phyloP scores from a whole-genome alignment of 2,329 filamentous ascomycete genomes.

The Fusarium keratoplasticum region DNA sequence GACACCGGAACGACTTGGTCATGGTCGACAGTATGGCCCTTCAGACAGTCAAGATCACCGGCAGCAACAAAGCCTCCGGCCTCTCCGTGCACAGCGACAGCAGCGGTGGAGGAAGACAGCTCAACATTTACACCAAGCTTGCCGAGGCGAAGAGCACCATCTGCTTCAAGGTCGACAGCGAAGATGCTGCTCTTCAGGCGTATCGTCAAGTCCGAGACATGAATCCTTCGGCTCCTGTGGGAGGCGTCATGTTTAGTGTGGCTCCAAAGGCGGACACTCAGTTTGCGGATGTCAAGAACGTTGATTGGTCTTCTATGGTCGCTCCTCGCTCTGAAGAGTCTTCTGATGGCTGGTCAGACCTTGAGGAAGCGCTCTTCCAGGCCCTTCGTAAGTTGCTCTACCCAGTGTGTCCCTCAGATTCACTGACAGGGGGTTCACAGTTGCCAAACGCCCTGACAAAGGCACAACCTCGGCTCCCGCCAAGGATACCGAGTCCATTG shows the following conservation, averaged over 20 bases:
- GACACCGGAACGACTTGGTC: not conserved
- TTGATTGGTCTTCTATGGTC: not conserved
- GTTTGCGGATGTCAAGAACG: not conserved
- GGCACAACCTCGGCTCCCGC: not conserved
- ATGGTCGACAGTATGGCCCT: not conserved
- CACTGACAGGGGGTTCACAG: not conserved
- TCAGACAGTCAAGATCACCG: not conserved
- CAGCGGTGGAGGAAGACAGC: conserved; percentile 1
- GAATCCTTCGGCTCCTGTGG: not conserved
- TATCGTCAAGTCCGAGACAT: not conserved
- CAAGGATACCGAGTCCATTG: not conserved
- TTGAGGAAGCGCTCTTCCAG: not conserved
- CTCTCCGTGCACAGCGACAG: not conserved
- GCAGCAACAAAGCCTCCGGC: not conserved
- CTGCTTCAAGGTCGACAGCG: not conserved
- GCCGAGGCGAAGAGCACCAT: not conserved
- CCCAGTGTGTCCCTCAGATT: not conserved
- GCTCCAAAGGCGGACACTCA: not conserved
- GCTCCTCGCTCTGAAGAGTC: not conserved
- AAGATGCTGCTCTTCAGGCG: not conserved
- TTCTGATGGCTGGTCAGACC: not conserved
- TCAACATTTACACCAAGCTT: conserved; percentile 11
- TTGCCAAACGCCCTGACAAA: not conserved
- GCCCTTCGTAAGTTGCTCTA: not conserved
- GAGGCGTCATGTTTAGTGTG: not conserved